A percentile compares a stretch with the other conserved stretches of the same genome.
Conservation (phyloP, 2,329 filamentous ascomycete genomes). For the Fusarium incarnatum region DNA sequence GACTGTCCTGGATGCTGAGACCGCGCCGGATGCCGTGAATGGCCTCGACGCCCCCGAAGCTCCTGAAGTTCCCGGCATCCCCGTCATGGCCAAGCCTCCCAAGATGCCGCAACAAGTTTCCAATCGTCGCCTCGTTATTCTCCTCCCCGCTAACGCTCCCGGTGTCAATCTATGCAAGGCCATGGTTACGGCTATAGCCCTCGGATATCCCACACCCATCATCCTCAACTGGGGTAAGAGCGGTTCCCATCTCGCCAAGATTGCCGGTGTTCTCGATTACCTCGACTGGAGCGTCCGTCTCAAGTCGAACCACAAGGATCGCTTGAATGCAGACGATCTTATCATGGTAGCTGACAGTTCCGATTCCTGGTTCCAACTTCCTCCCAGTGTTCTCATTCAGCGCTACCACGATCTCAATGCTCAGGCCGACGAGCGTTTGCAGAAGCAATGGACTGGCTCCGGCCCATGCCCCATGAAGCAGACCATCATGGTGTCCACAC, state of each 20-base stretch:
- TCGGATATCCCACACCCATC: slow-evolving; percentile 46
- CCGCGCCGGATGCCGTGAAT: background rate
- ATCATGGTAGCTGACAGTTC: slow-evolving; percentile 46
- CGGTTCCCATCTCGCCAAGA: slow-evolving; percentile 45
- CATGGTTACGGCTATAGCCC: slow-evolving; percentile 42
- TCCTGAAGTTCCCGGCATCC: slow-evolving; percentile 3
- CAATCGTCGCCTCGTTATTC: slow-evolving; percentile 35
- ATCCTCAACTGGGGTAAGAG: slow-evolving; percentile 47
- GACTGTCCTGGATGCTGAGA: background rate
- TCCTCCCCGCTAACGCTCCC: slow-evolving; percentile 37
- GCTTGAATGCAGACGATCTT: slow-evolving; percentile 42
- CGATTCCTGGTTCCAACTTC: slow-evolving; percentile 49
- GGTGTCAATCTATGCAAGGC: slow-evolving; percentile 46
- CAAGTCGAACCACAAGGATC: slow-evolving; percentile 10
- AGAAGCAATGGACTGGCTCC: slow-evolving; percentile 16
- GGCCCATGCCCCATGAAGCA: slow-evolving; percentile 37
- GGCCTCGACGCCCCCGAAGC: background rate
- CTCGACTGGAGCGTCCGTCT: slow-evolving; percentile 37
- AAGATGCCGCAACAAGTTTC: background rate
- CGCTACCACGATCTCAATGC: slow-evolving; percentile 43
- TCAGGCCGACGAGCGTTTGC: slow-evolving; percentile 31
- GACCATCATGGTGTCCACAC: slow-evolving; percentile 41
- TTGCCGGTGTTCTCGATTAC: slow-evolving; percentile 45
- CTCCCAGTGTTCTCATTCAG: slow-evolving; percentile 44
- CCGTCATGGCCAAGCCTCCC: slow-evolving; percentile 2